These are phyloP conservation scores for Cordyceps cicadae DNA, from an alignment of 2,329 filamentous ascomycete species.

Conservation along the genomic window DNA sequence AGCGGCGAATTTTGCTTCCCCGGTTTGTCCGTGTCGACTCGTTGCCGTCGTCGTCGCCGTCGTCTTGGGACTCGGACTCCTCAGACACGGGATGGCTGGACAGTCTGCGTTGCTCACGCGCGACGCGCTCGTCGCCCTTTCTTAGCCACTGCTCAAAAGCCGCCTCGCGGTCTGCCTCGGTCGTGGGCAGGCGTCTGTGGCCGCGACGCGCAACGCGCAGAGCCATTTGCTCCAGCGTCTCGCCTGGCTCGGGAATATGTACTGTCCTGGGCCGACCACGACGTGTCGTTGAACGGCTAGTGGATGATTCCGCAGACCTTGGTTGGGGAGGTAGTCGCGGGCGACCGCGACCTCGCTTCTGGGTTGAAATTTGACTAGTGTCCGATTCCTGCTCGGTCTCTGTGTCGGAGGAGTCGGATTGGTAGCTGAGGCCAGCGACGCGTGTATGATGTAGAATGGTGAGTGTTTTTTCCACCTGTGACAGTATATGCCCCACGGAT, in stretches of 20 bases:
- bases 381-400: conserved; percentile 29
- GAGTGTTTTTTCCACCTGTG: conserved; percentile 61
- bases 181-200: conserved; percentile 23
- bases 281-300: conserved; percentile 15
- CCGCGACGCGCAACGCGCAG: conserved; percentile 38
- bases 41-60: conserved; percentile 14
- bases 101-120: conserved; percentile 14
- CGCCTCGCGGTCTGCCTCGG: conserved; percentile 20
- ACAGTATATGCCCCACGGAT: conserved; percentile 60
- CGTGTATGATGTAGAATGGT: conserved; percentile 61
- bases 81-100: conserved; percentile 11
- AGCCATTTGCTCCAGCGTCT: conserved; percentile 38
- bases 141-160: conserved; percentile 28
- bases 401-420: conserved; percentile 28
- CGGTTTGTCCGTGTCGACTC: conserved; percentile 16
- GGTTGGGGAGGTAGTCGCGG: conserved; percentile 13
- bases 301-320: neutral
- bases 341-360: conserved; percentile 5
- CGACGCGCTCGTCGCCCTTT: conserved; percentile 21
- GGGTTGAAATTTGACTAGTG: neutral
- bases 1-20: conserved; percentile 24
- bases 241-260: conserved; percentile 32
- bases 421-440: conserved; percentile 35
- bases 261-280: conserved; percentile 33
- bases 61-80: conserved; percentile 9